phyloP scores from a whole-genome alignment of 2,329 filamentous ascomycete genomes.

The Lasiodiplodia hormozganensis region DNA sequence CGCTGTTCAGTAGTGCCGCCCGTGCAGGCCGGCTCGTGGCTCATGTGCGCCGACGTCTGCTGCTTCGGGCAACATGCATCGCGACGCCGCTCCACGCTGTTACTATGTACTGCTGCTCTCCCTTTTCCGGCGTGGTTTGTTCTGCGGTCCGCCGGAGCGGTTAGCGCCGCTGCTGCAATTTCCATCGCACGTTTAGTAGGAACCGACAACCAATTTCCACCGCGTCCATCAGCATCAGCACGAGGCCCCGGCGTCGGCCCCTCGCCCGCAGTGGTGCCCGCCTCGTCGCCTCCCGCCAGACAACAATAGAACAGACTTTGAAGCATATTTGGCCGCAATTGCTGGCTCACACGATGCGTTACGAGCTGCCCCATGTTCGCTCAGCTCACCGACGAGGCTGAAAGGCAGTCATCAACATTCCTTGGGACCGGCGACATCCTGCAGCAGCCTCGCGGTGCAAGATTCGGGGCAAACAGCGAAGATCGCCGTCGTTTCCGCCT shows the following conservation, averaged over 20 bases:
- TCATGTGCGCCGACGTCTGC: constrained; percentile 5
- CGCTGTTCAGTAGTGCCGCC: not conserved
- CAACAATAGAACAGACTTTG: constrained; percentile 8
- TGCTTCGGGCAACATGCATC: constrained; percentile 12
- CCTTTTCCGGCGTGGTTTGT: not conserved
- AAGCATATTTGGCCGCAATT: not conserved
- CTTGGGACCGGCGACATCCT: not conserved
- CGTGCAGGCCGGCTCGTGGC: constrained; percentile 10
- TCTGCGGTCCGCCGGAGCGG: not conserved
- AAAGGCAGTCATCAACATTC: not conserved
- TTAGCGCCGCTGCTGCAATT: constrained; percentile 5
- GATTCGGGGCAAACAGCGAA: constrained; percentile 9
- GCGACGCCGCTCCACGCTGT: not conserved
- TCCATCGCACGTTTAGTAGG: not conserved
- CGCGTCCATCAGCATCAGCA: constrained; percentile 19
- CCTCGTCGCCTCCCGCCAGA: constrained; percentile 11
- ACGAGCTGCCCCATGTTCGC: not conserved
- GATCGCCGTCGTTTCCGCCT: constrained; percentile 9
- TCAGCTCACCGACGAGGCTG: not conserved
- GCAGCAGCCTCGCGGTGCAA: not conserved
- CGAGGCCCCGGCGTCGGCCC: not conserved
- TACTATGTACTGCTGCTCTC: not conserved
- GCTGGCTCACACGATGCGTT: constrained; percentile 11
- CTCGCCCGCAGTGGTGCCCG: constrained; percentile 2
- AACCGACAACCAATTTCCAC: constrained; percentile 12